Evolutionary conservation across 2,329 filamentous ascomycete species (phyloP), one percentile per base, ranked within the genome.

Genomic region (Phyllosticta ampelicida): DNA sequence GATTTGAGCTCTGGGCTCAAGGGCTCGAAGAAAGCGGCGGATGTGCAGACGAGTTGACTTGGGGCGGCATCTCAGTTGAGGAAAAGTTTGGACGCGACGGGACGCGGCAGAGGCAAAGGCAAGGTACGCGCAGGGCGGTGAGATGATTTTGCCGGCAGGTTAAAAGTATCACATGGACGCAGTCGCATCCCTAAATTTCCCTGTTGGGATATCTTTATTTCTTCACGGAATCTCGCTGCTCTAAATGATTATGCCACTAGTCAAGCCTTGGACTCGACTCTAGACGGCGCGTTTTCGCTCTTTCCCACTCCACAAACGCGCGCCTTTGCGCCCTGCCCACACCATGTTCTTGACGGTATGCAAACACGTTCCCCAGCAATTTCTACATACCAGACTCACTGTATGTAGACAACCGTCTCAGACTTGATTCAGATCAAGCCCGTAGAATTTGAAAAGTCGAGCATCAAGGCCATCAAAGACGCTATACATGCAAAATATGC

Each of bases 401-500:
- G 2, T 29, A 20, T 19, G 26, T 54, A 96, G 94, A 94, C 90
- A 50, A 96, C 94, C 64, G 85, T 99, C 66, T 86, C 90, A 65
- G 94, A 99, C 77, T 80, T 99, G 65, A 90, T 99, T 64, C 89
- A 95, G 74, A 95, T 99, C 74, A 81, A 83, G 29, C 94, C 94
- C 1, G 83, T 89, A 67, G 89, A 96, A 70, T 96, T 97, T 69
- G 81, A 85, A 61, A 94, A 94, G 73, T 80, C 84, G 61, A 95
- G 89, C 68, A 81, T 84, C 29, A 82, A 90, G 62, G 90, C 90
- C 1, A 89, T 99, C 62, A 90, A 96, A 74, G 91, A 99, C 75
- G 94, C 94, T 67, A 94, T 99, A 75, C 97, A 99, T 71, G 81
- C 85, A 62, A 99, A 99, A 75, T 99, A 96, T 73, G 85, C 92